Evolutionary conservation across 139 green algal genomes (phyloP).

Genomic region (Micractinium sp.): DNA sequence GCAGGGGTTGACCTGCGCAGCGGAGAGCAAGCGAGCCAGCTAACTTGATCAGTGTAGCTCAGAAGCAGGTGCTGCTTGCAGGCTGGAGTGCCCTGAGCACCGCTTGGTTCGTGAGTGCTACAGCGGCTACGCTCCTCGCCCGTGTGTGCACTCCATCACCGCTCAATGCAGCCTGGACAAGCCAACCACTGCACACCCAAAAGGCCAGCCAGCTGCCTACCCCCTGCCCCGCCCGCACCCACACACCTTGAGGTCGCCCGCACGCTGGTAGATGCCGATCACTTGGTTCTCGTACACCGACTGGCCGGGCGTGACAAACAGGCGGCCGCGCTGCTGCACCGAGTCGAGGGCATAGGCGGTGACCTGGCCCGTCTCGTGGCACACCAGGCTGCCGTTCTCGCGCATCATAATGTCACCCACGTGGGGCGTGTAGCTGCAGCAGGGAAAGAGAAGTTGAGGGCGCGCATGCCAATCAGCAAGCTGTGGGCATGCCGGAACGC

Average conservation of each 20-base stretch:
- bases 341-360: slow-evolving; percentile 90
- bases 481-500: no score
- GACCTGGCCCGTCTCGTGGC: slow-evolving; percentile 85
- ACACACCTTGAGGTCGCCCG: slow-evolving; percentile 84
- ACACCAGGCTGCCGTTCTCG: slow-evolving; percentile 91
- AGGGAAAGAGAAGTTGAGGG: neutral
- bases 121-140: neutral
- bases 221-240: neutral
- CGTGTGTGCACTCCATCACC: no score
- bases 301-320: slow-evolving; percentile 90
- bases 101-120: no score
- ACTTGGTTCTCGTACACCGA: slow-evolving; percentile 95
- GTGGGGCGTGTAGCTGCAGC: slow-evolving; percentile 61
- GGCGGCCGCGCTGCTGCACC: slow-evolving; percentile 88
- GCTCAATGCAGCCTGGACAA: no score
- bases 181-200: neutral
- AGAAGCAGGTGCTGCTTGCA: neutral
- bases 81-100: no score
- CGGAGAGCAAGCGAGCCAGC: neutral
- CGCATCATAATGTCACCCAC: slow-evolving; percentile 86
- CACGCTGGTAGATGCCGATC: slow-evolving; percentile 94
- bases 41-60: no score
- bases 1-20: slow-evolving; percentile 88
- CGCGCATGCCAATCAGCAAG: no score
- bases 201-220: neutral